A percentile compares a stretch with the other conserved stretches of the same genome.
Evolutionary conservation across 352 stramenopile genomes (phyloP).

Genomic region (Phytophthora lateralis): DNA sequence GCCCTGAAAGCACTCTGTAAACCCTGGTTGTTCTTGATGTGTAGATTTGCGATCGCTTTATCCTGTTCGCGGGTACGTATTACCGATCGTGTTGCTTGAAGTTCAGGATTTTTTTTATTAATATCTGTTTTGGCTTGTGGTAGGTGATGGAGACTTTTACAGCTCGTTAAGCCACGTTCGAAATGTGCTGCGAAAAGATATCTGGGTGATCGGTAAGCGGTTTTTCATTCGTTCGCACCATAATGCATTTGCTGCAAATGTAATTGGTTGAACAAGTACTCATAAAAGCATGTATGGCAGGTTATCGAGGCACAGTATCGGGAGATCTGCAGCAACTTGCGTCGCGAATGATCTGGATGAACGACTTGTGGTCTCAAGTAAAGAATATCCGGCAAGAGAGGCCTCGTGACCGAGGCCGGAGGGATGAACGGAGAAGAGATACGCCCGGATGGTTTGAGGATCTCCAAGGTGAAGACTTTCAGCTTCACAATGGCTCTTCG

Average conservation of each 20-base stretch:
- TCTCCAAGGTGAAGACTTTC: slow-evolving; percentile 23
- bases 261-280: not conserved
- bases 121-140: slow-evolving; percentile 8
- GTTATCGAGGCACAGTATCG: slow-evolving; percentile 74
- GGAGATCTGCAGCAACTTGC: slow-evolving; percentile 81
- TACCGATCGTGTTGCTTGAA: not conserved
- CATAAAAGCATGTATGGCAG: slow-evolving; percentile 27
- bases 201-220: slow-evolving; percentile 82
- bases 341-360: slow-evolving; percentile 73
- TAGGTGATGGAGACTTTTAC: slow-evolving; percentile 89
- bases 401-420: slow-evolving; percentile 16
- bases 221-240: not conserved
- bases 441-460: slow-evolving; percentile 30
- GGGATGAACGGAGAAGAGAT: slow-evolving; percentile 5
- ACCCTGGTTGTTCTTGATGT: slow-evolving; percentile 18
- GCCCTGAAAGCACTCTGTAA: not conserved
- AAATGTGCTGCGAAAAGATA: slow-evolving; percentile 83
- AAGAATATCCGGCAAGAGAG: slow-evolving; percentile 18
- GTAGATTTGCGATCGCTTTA: slow-evolving; percentile 82
- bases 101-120: not conserved
- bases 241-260: not conserved
- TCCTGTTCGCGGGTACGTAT: slow-evolving; percentile 74
- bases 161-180: slow-evolving; percentile 82
- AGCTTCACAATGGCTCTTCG: slow-evolving; percentile 8
- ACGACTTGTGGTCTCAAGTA: slow-evolving; percentile 70